phyloP scores from a whole-genome alignment of 192 early-diverging fungal species.

The Coemansia sp. region DNA sequence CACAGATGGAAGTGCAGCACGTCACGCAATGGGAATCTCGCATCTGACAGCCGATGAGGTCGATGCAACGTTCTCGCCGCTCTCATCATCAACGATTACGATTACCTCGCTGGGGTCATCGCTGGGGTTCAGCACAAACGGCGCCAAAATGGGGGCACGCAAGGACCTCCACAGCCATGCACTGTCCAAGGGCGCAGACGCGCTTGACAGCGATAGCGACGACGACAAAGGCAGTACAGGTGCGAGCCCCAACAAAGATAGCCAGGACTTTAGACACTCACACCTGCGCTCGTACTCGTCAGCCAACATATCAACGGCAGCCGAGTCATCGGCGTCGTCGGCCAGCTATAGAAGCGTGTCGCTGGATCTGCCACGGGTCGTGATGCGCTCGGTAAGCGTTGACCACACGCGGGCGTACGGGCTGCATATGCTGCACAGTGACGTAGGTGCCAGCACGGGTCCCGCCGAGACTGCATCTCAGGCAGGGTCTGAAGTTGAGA shows the following conservation, averaged over 20 bases:
- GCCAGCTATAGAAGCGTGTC: constrained; percentile 16
- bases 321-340: constrained; percentile 19
- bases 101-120: constrained; percentile 44
- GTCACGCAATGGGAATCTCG: constrained; percentile 8
- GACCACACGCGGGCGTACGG: constrained; percentile 40
- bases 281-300: constrained; percentile 15
- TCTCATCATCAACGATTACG: constrained; percentile 51
- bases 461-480: background rate
- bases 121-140: constrained; percentile 18
- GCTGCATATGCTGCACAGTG: constrained; percentile 16
- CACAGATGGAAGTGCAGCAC: background rate
- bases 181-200: constrained; percentile 11
- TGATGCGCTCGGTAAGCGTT: constrained; percentile 49
- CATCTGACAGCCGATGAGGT: constrained; percentile 24
- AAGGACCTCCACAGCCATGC: constrained; percentile 2
- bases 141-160: background rate
- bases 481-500: background rate
- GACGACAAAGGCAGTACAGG: background rate
- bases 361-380: constrained; percentile 13
- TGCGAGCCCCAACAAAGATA: background rate
- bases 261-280: too few relatives aligned
- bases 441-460: background rate
- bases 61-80: constrained; percentile 43
- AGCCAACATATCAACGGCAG: constrained; percentile 29
- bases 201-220: background rate